Evolutionary conservation across 306 rosid genomes (phyloP).

Genomic region (Mucuna pruriens): DNA sequence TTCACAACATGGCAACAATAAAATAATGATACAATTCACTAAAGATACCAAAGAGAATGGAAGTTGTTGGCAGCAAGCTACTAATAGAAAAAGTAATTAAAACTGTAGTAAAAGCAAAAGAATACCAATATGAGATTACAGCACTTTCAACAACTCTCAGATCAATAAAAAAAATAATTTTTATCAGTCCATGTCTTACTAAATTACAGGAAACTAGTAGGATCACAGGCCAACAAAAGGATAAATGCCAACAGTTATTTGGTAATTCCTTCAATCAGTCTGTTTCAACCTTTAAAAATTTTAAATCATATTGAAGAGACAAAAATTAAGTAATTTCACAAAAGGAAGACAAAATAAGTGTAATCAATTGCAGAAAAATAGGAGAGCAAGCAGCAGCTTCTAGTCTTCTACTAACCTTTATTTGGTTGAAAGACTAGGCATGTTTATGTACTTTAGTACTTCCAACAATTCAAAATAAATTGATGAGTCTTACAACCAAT

Average conservation of each 20-base stretch:
- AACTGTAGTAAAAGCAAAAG: slow-evolving; percentile 14
- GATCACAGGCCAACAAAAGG: background rate
- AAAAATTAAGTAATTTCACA: background rate
- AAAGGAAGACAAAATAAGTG: slow-evolving; percentile 5
- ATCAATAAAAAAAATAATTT: slow-evolving; percentile 14
- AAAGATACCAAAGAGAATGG: slow-evolving; percentile 20
- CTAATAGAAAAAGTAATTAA: slow-evolving; percentile 8
- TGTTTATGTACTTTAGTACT: background rate
- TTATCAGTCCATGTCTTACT: slow-evolving; percentile 8
- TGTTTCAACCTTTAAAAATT: slow-evolving; percentile 16
- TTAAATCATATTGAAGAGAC: slow-evolving; percentile 16
- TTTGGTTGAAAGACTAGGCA: background rate
- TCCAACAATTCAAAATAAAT: slow-evolving; percentile 33
- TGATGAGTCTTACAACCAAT: slow-evolving; percentile 22
- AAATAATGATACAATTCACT: slow-evolving; percentile 13
- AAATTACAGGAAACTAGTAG: slow-evolving; percentile 25
- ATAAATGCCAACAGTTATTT: background rate
- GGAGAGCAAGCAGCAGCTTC: slow-evolving; percentile 19
- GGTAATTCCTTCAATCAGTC: background rate
- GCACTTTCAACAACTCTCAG: slow-evolving; percentile 6
- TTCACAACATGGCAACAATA: slow-evolving; percentile 16
- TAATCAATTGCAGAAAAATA: background rate
- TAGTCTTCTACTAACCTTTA: slow-evolving; percentile 11
- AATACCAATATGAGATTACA: background rate
- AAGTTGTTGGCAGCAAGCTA: slow-evolving; percentile 1